phyloP scores from a whole-genome alignment of 23 red algal species.

The Cyanidium caldarium region DNA sequence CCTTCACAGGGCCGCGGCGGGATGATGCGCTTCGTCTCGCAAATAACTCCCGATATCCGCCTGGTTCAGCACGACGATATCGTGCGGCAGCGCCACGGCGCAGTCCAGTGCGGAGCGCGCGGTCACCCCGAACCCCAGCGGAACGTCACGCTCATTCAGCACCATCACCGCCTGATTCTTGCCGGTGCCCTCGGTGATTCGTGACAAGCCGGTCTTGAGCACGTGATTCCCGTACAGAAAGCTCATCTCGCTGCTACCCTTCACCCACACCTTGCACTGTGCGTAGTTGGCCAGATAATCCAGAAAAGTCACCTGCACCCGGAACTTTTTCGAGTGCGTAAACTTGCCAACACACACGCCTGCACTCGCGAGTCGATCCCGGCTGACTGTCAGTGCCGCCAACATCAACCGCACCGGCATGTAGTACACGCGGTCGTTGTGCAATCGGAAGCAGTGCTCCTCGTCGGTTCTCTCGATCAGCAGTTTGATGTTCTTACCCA shows the following conservation, averaged over 20 bases:
- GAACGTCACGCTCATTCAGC: conserved; percentile 62
- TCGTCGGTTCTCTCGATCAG: conserved; percentile 49
- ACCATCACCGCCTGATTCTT: conserved; percentile 56
- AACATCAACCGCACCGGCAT: conserved; percentile 42
- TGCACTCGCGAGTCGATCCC: conserved; percentile 42
- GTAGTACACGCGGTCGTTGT: conserved; percentile 92
- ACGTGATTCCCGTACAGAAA: conserved; percentile 96
- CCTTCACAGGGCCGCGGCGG: conserved; percentile 57
- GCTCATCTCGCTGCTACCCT: conserved; percentile 78
- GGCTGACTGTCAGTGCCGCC: conserved; percentile 34
- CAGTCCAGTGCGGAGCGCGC: conserved; percentile 48
- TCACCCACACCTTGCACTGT: conserved; percentile 82
- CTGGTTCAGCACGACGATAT: conserved; percentile 91
- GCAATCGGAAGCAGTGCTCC: conserved; percentile 59
- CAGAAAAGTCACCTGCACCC: conserved; percentile 57
- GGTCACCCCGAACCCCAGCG: conserved; percentile 82
- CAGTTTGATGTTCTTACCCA: conserved; percentile 73
- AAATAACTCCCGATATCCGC: conserved; percentile 87
- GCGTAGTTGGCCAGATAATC: conserved; percentile 51
- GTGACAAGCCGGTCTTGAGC: conserved; percentile 62
- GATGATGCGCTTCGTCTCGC: conserved; percentile 46
- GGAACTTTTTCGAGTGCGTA: conserved; percentile 89
- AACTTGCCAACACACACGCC: conserved; percentile 93
- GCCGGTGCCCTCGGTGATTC: conserved; percentile 63
- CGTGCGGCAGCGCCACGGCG: conserved; percentile 54